Conservation (phyloP, 768 basidiomycete species). For the Auricularia auricula-judae region DNA sequence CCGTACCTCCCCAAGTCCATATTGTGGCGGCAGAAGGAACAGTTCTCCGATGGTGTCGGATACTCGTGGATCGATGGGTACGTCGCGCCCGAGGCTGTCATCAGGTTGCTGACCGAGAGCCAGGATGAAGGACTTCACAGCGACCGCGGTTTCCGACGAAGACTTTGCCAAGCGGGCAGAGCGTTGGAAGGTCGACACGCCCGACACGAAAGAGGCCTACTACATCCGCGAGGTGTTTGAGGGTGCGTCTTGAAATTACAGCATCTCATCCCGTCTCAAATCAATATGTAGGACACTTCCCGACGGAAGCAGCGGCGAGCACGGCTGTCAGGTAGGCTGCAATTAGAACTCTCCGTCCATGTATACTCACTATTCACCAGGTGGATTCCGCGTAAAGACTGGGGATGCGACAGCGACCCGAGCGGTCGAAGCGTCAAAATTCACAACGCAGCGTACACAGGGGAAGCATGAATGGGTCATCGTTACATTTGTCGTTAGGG, state of each 20-base stretch:
- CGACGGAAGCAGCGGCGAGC: slow-evolving; percentile 69
- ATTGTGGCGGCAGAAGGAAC: slow-evolving; percentile 98
- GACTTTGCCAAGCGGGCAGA: slow-evolving; percentile 58
- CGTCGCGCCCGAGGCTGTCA: slow-evolving; percentile 10
- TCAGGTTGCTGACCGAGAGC: neutral
- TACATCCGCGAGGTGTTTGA: slow-evolving; percentile 89
- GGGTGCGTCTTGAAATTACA: slow-evolving; percentile 26
- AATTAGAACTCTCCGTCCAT: slow-evolving; percentile 10
- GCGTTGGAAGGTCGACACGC: slow-evolving; percentile 70
- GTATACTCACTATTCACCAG: slow-evolving; percentile 24
- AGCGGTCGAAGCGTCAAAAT: slow-evolving; percentile 93
- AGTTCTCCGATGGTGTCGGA: slow-evolving; percentile 97
- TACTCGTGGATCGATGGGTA: slow-evolving; percentile 99
- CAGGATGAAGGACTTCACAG: slow-evolving; percentile 87
- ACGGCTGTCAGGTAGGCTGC: slow-evolving; percentile 76
- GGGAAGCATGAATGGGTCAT: neutral
- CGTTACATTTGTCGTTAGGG: neutral
- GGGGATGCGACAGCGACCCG: slow-evolving; percentile 92
- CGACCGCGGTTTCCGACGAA: slow-evolving; percentile 65
- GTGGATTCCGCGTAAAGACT: slow-evolving; percentile 92
- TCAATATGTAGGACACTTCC: slow-evolving; percentile 54
- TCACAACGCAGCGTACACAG: slow-evolving; percentile 80
- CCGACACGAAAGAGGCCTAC: slow-evolving; percentile 96
- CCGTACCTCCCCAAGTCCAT: slow-evolving; percentile 91
- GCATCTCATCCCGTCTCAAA: slow-evolving; percentile 3